phyloP scores from a whole-genome alignment of 345 rosid species.

The Moricandia arvensis region DNA sequence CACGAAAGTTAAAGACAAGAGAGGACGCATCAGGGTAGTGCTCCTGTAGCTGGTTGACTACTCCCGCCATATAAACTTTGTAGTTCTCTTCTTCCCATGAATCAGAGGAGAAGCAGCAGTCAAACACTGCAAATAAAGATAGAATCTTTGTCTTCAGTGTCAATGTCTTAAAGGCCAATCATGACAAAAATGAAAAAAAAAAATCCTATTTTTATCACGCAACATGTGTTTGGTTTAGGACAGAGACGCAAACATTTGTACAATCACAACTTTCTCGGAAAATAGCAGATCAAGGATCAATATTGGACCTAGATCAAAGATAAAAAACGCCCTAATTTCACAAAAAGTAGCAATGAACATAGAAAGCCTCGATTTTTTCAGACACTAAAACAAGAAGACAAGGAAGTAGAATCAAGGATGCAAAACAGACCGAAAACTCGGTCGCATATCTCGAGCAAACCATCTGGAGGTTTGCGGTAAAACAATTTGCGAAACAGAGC shows the following conservation, averaged over 20 bases:
- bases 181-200: neutral
- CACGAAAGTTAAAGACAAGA: constrained; percentile 89
- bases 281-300: neutral
- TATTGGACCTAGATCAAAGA: neutral
- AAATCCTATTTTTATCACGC: neutral
- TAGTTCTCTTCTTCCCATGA: constrained; percentile 63
- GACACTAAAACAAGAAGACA: neutral
- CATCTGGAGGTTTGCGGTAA: constrained; percentile 86
- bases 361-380: neutral
- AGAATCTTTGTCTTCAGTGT: constrained; percentile 6
- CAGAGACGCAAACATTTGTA: neutral
- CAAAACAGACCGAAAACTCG: constrained; percentile 64
- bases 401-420: neutral
- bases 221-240: no score
- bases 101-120: constrained; percentile 81
- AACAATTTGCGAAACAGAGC: constrained; percentile 83
- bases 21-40: constrained; percentile 77
- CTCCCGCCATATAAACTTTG: constrained; percentile 59
- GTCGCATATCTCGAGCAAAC: constrained; percentile 89
- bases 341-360: neutral
- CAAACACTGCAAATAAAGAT: constrained; percentile 57
- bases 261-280: neutral
- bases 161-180: constrained; percentile 1
- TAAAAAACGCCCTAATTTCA: neutral
- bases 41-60: constrained; percentile 65